These are phyloP conservation scores for Flaveria robusta DNA, from an alignment of 129 eudicot genomes.

Conservation along the genomic window DNA sequence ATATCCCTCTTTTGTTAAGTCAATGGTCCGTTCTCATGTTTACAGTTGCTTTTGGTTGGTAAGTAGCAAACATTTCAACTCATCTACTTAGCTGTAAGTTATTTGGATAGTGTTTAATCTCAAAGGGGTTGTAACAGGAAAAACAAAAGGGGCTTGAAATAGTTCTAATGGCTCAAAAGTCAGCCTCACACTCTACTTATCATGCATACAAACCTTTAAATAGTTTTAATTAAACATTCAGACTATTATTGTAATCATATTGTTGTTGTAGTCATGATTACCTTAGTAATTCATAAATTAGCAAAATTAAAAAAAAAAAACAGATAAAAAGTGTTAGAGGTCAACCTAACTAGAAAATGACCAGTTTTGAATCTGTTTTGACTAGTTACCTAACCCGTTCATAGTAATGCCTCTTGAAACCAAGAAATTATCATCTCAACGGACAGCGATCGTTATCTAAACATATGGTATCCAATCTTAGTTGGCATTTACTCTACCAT, in stretches of 20 bases:
- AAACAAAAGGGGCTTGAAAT: not conserved
- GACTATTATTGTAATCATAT: no score
- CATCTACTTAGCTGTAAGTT: not conserved
- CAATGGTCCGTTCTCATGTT: conserved; percentile 91
- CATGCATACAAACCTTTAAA: not conserved
- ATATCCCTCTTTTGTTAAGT: conserved; percentile 71
- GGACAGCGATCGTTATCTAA: no score
- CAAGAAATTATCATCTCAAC: no score
- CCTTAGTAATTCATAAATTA: not conserved
- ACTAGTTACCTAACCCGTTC: not conserved
- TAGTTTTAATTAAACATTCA: not conserved
- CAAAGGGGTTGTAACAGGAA: not conserved
- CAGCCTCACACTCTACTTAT: not conserved
- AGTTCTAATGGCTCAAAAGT: not conserved
- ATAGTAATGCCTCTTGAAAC: not conserved
- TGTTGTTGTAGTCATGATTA: not conserved
- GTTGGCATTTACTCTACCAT: no score
- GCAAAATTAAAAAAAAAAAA: no score
- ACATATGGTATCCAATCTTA: no score
- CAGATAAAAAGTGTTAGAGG: not conserved
- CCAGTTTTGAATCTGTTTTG: not conserved
- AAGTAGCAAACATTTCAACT: conserved; percentile 33
- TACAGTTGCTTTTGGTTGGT: conserved; percentile 96
- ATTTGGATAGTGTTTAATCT: not conserved
- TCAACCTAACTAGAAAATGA: not conserved